These are phyloP conservation scores for Auricularia heimuer DNA, from an alignment of 768 basidiomycete species.

Conservation along the genomic window DNA sequence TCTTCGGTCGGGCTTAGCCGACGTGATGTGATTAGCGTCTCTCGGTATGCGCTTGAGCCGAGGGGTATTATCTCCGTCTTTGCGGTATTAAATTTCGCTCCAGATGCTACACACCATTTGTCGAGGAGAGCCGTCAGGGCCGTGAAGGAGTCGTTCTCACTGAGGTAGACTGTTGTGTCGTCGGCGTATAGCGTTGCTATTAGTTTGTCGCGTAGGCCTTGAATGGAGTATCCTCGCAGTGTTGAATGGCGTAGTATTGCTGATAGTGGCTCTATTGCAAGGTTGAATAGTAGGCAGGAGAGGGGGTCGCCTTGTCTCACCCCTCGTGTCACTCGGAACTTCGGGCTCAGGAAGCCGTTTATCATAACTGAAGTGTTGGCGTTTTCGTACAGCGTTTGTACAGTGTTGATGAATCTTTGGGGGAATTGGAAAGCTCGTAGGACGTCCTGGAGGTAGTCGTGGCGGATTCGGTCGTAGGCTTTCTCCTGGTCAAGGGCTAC, in stretches of 20 bases:
- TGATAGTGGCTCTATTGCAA: constrained; percentile 33
- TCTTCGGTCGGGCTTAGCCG: no score
- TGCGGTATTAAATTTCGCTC: no score
- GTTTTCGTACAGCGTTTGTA: constrained; percentile 21
- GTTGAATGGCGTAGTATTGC: constrained; percentile 19
- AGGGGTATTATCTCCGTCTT: no score
- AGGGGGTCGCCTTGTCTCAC: constrained; percentile 31
- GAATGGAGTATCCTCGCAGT: constrained; percentile 14
- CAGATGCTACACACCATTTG: no score
- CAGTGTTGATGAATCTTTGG: constrained; percentile 13
- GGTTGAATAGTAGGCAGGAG: constrained; percentile 30
- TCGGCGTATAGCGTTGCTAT: constrained; percentile 26
- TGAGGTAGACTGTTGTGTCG: constrained; percentile 30
- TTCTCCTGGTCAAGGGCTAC: constrained; percentile 14
- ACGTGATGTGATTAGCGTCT: no score
- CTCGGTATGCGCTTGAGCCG: no score
- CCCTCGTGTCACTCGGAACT: constrained; percentile 21
- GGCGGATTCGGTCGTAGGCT: constrained; percentile 13
- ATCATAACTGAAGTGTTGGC: constrained; percentile 23
- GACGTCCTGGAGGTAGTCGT: constrained; percentile 12
- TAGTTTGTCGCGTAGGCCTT: constrained; percentile 5
- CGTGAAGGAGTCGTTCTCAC: constrained; percentile 12
- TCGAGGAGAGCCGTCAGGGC: no score
- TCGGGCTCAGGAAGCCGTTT: constrained; percentile 21
- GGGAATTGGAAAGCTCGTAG: constrained; percentile 7